Conservation (phyloP, 805 yeast species). For the Metschnikowia drakensbergensis region DNA sequence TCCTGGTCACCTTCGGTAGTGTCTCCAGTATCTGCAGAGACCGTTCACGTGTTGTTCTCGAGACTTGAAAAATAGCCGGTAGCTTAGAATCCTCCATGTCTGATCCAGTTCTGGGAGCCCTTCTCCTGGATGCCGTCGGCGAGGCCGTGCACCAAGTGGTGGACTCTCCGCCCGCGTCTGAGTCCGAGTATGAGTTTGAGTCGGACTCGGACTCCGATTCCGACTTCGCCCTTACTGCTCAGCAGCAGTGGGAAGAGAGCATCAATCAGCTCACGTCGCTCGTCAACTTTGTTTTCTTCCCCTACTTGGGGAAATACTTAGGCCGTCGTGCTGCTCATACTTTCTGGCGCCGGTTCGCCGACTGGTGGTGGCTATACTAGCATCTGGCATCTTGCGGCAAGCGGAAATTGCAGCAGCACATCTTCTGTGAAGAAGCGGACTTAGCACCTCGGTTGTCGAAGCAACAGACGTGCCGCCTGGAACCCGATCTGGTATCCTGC, state of each 20-base stretch:
- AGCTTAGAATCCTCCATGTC: background rate
- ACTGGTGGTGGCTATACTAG: slow-evolving; percentile 26
- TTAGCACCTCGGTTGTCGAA: too few relatives aligned
- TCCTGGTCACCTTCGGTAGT: too few relatives aligned
- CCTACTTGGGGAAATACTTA: slow-evolving; percentile 60
- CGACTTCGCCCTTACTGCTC: slow-evolving; percentile 43
- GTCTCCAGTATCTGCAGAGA: too few relatives aligned
- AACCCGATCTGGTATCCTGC: too few relatives aligned
- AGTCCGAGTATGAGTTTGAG: background rate
- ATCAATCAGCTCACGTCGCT: slow-evolving; percentile 55
- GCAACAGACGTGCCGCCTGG: too few relatives aligned
- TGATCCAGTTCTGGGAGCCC: slow-evolving; percentile 3
- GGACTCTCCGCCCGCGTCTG: background rate
- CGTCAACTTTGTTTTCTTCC: slow-evolving; percentile 56
- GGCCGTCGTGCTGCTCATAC: slow-evolving; percentile 50
- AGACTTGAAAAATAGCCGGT: too few relatives aligned
- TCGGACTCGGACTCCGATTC: slow-evolving; percentile 10
- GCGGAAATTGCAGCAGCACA: too few relatives aligned
- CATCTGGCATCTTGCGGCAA: too few relatives aligned
- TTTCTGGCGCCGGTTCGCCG: slow-evolving; percentile 35
- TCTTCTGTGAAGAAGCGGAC: too few relatives aligned
- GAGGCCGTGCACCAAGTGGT: slow-evolving; percentile 1
- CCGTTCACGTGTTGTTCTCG: too few relatives aligned
- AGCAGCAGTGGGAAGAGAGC: slow-evolving; percentile 73
- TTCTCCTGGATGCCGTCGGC: slow-evolving; percentile 1